Evolutionary conservation across 306 rosid genomes (phyloP).

Genomic region (Dalbergia cochinchinensis): DNA sequence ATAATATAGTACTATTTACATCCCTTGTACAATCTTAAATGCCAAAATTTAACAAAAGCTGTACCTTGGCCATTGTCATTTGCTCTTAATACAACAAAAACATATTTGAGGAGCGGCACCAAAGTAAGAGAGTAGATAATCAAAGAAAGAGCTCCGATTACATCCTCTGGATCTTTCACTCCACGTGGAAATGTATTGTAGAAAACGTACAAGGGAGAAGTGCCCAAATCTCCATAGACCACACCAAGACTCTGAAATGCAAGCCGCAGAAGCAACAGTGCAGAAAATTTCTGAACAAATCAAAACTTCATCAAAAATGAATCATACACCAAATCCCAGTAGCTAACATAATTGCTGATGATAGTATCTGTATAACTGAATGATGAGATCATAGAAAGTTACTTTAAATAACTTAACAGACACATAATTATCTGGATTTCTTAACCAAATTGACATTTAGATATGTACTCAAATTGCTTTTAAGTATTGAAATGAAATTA

Average conservation of each 20-base stretch:
- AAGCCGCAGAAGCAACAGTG: conserved; percentile 82
- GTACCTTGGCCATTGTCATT: conserved; percentile 99
- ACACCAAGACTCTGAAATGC: conserved; percentile 99
- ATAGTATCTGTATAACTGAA: conserved; percentile 9
- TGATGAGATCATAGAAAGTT: neutral
- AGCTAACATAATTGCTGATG: conserved; percentile 21
- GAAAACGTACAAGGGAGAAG: conserved; percentile 96
- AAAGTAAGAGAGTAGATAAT: conserved; percentile 98
- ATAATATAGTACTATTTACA: conserved; percentile 23
- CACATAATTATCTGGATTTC: conserved; percentile 19
- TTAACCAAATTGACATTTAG: conserved; percentile 26
- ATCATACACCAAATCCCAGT: conserved; percentile 25
- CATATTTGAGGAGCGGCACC: conserved; percentile 92
- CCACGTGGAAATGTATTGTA: conserved; percentile 88
- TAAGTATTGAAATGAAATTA: neutral
- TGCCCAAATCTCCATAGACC: conserved; percentile 97
- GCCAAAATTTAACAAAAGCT: conserved; percentile 44
- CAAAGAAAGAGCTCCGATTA: conserved; percentile 94
- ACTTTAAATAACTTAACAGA: neutral
- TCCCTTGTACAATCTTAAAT: conserved; percentile 29
- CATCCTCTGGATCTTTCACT: conserved; percentile 78
- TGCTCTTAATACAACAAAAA: conserved; percentile 85
- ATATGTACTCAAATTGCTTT: conserved; percentile 27
- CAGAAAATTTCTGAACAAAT: conserved; percentile 79
- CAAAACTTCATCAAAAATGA: conserved; percentile 52